phyloP scores from a whole-genome alignment of 768 basidiomycete species.

The Guyanaporus albipodus region DNA sequence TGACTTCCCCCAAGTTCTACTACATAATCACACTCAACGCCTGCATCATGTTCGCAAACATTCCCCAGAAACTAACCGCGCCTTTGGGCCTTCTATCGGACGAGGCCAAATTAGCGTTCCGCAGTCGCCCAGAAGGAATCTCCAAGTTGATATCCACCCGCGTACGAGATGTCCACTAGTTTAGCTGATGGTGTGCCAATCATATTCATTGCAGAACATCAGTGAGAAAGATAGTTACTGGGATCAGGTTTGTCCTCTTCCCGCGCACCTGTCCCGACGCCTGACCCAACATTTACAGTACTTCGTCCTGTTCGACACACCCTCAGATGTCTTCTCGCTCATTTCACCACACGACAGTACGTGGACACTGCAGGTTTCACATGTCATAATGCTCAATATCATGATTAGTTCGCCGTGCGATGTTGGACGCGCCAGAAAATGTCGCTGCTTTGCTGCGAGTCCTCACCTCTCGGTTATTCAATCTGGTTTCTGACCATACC shows the following conservation, averaged over 20 bases:
- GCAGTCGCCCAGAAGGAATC: constrained; percentile 77
- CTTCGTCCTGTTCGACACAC: constrained; percentile 79
- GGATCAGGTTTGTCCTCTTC: constrained; percentile 64
- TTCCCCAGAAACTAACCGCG: constrained; percentile 68
- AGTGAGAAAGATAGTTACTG: constrained; percentile 76
- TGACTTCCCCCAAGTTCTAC: background rate
- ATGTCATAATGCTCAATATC: constrained; percentile 6
- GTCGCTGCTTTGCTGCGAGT: constrained; percentile 76
- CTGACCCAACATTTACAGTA: constrained; percentile 46
- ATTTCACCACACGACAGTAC: constrained; percentile 82
- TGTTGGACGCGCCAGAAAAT: constrained; percentile 82
- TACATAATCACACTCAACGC: background rate
- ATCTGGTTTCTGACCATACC: constrained; percentile 72
- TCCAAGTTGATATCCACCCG: constrained; percentile 68
- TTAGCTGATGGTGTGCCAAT: background rate
- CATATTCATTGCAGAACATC: constrained; percentile 53
- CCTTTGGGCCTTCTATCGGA: constrained; percentile 80
- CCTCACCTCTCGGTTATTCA: constrained; percentile 65
- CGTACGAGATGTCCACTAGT: constrained; percentile 42
- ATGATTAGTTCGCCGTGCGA: constrained; percentile 69
- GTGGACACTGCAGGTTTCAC: constrained; percentile 25
- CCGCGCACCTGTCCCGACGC: background rate
- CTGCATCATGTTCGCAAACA: constrained; percentile 56
- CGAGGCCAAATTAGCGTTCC: constrained; percentile 86
- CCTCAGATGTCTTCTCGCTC: constrained; percentile 87